Conservation (phyloP, 257 asterid species). For the Lithospermum erythrorhizon region DNA sequence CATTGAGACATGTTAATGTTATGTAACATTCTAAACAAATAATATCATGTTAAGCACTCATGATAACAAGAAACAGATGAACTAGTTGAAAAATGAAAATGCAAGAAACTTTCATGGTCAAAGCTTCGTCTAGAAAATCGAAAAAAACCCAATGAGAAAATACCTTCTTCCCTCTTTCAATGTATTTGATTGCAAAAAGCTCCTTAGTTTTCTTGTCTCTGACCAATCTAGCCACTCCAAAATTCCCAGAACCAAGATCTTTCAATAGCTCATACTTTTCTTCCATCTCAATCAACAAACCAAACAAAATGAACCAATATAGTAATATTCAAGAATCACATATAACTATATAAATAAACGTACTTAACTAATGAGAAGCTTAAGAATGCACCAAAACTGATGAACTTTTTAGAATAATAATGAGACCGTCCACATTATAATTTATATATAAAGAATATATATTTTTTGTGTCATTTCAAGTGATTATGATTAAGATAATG, state of each 20-base stretch:
- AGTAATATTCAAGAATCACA: too few species aligned
- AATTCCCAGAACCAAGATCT: conserved; percentile 36
- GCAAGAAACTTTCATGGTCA: too few species aligned
- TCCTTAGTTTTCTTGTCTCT: conserved; percentile 31
- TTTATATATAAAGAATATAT: not conserved
- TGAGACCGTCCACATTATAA: not conserved
- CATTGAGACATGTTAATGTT: too few species aligned
- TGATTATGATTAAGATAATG: not conserved
- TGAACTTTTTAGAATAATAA: not conserved
- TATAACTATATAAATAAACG: too few species aligned
- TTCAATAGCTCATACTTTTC: conserved; percentile 34
- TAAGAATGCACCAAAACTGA: conserved; percentile 1
- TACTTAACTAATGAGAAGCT: not conserved
- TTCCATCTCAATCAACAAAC: conserved; percentile 20
- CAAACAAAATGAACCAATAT: too few species aligned
- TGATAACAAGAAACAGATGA: too few species aligned
- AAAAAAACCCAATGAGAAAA: too few species aligned
- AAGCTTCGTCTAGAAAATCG: too few species aligned
- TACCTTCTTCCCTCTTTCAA: conserved; percentile 41
- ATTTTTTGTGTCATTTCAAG: not conserved
- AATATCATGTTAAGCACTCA: too few species aligned
- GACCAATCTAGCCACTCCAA: conserved; percentile 36
- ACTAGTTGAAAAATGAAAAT: too few species aligned
- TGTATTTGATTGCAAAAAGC: conserved; percentile 35
- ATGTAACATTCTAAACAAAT: too few species aligned